Percentiles rank a stretch among this genome's conserved stretches.
Evolutionary conservation across 441 rosid species (phyloP).

Genomic region (Populus hybrid): DNA sequence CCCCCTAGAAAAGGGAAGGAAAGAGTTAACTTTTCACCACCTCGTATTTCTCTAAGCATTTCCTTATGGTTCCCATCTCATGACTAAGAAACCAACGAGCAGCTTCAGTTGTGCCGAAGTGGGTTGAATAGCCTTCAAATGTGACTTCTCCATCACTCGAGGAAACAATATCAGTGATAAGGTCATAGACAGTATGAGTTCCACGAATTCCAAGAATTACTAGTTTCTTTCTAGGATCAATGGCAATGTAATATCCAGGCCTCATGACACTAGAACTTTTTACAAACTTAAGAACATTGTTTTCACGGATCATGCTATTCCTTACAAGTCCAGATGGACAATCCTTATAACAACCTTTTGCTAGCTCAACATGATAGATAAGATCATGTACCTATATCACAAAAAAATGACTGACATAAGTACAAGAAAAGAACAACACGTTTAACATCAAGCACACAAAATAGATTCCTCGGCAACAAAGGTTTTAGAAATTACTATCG

Average conservation of each 20-base stretch:
- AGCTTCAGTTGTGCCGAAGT: constrained; percentile 94
- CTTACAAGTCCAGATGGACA: constrained; percentile 54
- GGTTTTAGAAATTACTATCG: constrained; percentile 44
- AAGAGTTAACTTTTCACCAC: constrained; percentile 29
- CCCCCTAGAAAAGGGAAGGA: background rate
- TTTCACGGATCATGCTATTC: constrained; percentile 81
- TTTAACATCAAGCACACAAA: background rate
- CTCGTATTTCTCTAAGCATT: constrained; percentile 64
- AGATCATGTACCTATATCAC: constrained; percentile 70
- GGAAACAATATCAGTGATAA: constrained; percentile 76
- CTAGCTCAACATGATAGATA: constrained; percentile 81
- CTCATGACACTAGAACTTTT: constrained; percentile 81
- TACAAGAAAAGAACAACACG: background rate
- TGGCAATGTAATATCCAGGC: constrained; percentile 84
- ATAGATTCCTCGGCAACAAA: constrained; percentile 12
- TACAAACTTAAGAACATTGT: constrained; percentile 66
- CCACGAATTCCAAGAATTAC: constrained; percentile 81
- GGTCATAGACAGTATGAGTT: constrained; percentile 80
- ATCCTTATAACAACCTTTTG: constrained; percentile 74
- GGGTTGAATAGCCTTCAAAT: constrained; percentile 86
- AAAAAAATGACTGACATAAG: constrained; percentile 16
- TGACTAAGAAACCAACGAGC: constrained; percentile 87
- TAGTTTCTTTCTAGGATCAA: constrained; percentile 73
- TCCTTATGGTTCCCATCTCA: constrained; percentile 67
- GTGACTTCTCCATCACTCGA: constrained; percentile 75